Evolutionary conservation across 768 basidiomycete species (phyloP).

Genomic region (Kwoniella bestiolae): DNA sequence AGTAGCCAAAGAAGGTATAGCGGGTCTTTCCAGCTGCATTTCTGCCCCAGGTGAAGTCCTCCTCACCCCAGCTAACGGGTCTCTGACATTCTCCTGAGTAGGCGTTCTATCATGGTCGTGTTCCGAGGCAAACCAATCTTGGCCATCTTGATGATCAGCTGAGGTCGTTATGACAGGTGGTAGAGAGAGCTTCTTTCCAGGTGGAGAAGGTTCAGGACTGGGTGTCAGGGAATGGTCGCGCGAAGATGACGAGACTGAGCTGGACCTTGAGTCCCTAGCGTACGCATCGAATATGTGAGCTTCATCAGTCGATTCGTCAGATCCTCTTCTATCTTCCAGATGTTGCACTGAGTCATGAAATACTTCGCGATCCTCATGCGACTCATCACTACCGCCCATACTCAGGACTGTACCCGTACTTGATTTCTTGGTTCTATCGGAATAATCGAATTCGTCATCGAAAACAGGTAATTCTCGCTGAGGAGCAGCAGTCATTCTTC

Average conservation of each 20-base stretch:
- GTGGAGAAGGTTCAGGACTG: slow-evolving; percentile 43
- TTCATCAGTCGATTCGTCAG: slow-evolving; percentile 72
- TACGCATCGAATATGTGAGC: slow-evolving; percentile 84
- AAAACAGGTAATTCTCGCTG: slow-evolving; percentile 29
- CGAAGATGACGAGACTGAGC: slow-evolving; percentile 39
- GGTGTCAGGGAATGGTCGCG: slow-evolving; percentile 30
- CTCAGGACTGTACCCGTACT: slow-evolving; percentile 20
- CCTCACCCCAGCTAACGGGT: slow-evolving; percentile 33
- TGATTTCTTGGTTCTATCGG: slow-evolving; percentile 17
- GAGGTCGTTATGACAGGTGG: slow-evolving; percentile 27
- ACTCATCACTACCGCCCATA: slow-evolving; percentile 36
- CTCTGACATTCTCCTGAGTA: slow-evolving; percentile 41
- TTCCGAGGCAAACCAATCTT: slow-evolving; percentile 32
- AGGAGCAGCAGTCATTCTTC: slow-evolving; percentile 54
- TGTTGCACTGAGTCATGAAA: slow-evolving; percentile 53
- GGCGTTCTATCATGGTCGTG: slow-evolving; percentile 45
- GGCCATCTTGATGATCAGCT: slow-evolving; percentile 16
- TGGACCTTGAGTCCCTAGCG: slow-evolving; percentile 52
- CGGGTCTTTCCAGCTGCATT: slow-evolving; percentile 18
- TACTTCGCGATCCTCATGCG: slow-evolving; percentile 60
- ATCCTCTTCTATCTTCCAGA: slow-evolving; percentile 56
- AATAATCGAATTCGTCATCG: slow-evolving; percentile 39
- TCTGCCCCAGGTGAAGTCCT: slow-evolving; percentile 32
- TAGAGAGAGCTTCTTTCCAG: slow-evolving; percentile 26
- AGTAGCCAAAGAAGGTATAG: slow-evolving; percentile 20